These are phyloP conservation scores for Phaseolus coccineus DNA, from an alignment of 331 rosid species.

Conservation along the genomic window DNA sequence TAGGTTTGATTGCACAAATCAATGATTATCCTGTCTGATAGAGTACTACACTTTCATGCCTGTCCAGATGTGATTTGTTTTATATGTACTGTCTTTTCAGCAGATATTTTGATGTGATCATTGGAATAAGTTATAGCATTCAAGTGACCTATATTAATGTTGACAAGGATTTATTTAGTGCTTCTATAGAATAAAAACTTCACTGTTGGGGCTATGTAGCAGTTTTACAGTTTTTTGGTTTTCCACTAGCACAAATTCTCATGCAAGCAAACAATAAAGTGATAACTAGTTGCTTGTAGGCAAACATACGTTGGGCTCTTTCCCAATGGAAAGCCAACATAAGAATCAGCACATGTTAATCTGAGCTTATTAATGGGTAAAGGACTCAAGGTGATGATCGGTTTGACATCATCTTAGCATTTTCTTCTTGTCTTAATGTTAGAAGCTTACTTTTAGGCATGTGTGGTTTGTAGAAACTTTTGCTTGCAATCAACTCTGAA, in stretches of 20 bases:
- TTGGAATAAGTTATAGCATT: slow-evolving; percentile 9
- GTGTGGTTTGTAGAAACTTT: not conserved
- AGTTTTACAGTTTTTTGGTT: not conserved
- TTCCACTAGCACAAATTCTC: not conserved
- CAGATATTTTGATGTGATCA: slow-evolving; percentile 3
- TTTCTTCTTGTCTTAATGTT: not conserved
- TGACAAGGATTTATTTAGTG: slow-evolving; percentile 21
- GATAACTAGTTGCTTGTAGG: not conserved
- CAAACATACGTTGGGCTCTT: not conserved
- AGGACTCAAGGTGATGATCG: not conserved
- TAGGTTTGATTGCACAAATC: slow-evolving; percentile 1
- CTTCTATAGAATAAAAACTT: not conserved
- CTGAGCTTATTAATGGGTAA: not conserved
- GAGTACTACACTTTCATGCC: not conserved
- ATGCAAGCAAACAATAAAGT: not conserved
- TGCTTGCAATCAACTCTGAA: not conserved
- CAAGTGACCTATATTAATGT: slow-evolving; percentile 18
- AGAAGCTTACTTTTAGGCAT: slow-evolving; percentile 14
- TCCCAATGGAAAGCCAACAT: not conserved
- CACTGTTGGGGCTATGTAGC: not conserved
- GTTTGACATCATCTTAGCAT: not conserved
- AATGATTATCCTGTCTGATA: not conserved
- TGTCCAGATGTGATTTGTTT: not conserved
- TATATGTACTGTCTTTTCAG: not conserved
- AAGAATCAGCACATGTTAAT: not conserved